Evolutionary conservation across 2,329 filamentous ascomycete species (phyloP).

Genomic region (Colletotrichum caudatum): DNA sequence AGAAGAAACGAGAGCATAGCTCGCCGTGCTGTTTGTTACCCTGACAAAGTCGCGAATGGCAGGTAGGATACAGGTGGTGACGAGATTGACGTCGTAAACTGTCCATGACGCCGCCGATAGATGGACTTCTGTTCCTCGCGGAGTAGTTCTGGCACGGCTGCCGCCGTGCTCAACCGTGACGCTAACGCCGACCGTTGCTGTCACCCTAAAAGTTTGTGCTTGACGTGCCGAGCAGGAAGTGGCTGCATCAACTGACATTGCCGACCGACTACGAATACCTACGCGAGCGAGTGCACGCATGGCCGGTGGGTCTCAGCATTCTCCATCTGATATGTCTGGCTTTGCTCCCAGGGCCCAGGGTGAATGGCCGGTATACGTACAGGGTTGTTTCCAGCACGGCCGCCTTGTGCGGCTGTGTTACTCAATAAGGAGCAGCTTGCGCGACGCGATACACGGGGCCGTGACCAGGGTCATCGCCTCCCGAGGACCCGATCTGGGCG

Average conservation of each 20-base stretch:
- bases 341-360: constrained; percentile 31
- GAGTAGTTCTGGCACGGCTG: background rate
- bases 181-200: constrained; percentile 31
- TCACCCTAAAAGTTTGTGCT: constrained; percentile 35
- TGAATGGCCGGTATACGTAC: constrained; percentile 20
- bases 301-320: constrained; percentile 30
- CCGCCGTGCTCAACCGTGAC: constrained; percentile 5
- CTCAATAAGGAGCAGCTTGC: constrained; percentile 41
- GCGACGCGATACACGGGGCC: constrained; percentile 39
- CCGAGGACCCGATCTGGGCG: constrained; percentile 35
- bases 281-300: background rate
- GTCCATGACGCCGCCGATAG: constrained; percentile 6
- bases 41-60: background rate
- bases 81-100: constrained; percentile 9
- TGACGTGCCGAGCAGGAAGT: constrained; percentile 32
- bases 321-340: constrained; percentile 39
- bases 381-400: constrained; percentile 25
- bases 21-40: background rate
- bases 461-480: constrained; percentile 35
- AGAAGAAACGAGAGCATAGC: background rate
- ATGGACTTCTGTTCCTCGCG: background rate
- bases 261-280: constrained; percentile 15
- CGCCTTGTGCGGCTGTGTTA: constrained; percentile 36
- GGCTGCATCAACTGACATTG: constrained; percentile 37
- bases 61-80: background rate